These are phyloP conservation scores for Candida nonsorbophila DNA, from an alignment of 805 yeast species.

Conservation along the genomic window DNA sequence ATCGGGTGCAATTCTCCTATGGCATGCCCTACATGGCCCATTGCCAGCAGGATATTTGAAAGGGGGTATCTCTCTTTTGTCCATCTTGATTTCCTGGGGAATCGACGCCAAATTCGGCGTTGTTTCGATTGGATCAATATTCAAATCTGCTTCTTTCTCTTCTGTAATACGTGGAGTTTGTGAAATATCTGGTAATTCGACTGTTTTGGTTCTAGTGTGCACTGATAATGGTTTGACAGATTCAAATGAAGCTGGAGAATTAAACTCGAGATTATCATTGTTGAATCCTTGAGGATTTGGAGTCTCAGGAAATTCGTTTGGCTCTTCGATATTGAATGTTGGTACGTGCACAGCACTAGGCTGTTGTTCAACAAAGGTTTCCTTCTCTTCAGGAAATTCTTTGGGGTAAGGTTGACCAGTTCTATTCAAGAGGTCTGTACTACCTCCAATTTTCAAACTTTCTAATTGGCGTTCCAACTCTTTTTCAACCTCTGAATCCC, in stretches of 20 bases:
- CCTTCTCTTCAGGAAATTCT: conserved; percentile 6
- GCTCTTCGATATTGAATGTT: background rate
- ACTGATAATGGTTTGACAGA: conserved; percentile 16
- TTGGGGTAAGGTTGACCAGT: conserved; percentile 1
- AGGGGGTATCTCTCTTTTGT: conserved; percentile 2
- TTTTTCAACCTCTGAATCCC: conserved; percentile 22
- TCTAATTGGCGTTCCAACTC: conserved; percentile 36
- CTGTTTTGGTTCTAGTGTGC: conserved; percentile 5
- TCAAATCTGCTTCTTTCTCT: conserved; percentile 2
- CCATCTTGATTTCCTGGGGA: conserved; percentile 3
- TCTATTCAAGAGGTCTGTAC: conserved; percentile 4
- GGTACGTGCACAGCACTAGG: too few relatives aligned
- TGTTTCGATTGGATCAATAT: conserved; percentile 2
- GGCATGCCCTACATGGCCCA: conserved; percentile 82
- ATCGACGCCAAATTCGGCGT: background rate
- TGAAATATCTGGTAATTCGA: conserved; percentile 8
- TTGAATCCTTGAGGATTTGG: background rate
- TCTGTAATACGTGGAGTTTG: conserved; percentile 6
- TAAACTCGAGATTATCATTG: background rate
- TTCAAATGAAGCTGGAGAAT: conserved; percentile 8
- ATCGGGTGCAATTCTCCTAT: conserved; percentile 38
- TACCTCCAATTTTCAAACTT: conserved; percentile 21
- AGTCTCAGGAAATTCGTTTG: conserved; percentile 1
- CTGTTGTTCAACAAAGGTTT: background rate
- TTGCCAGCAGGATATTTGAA: conserved; percentile 48